A percentile compares a stretch with the other conserved stretches of the same genome.
These are phyloP conservation scores for Stachybotrys chlorohalonatus DNA, from an alignment of 2,329 filamentous ascomycete species.

Conservation along the genomic window DNA sequence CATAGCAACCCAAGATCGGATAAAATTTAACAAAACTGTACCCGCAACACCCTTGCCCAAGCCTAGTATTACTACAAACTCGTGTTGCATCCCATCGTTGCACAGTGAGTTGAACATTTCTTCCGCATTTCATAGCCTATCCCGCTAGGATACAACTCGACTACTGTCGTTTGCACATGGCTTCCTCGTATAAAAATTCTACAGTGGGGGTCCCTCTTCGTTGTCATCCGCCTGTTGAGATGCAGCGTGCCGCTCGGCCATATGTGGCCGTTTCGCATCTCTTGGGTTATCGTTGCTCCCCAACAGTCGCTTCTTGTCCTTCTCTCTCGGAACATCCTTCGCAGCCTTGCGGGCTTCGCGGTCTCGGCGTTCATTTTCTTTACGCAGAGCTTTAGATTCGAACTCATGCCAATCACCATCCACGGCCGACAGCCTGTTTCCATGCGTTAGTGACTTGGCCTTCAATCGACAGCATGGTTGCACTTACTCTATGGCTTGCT, in stretches of 20 bases:
- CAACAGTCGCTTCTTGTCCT: conserved; percentile 30
- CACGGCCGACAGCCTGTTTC: conserved; percentile 59
- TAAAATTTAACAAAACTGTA: too few species aligned
- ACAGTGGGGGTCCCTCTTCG: too few species aligned
- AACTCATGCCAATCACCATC: conserved; percentile 98
- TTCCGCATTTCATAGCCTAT: too few species aligned
- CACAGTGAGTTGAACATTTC: too few species aligned
- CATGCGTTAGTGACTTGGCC: conserved; percentile 17
- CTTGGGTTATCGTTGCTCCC: conserved; percentile 20
- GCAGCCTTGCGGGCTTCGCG: conserved; percentile 39
- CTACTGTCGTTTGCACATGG: too few species aligned
- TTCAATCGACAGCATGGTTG: neutral
- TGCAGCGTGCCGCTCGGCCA: conserved; percentile 11
- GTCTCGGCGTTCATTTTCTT: conserved; percentile 69
- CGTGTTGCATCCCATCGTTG: too few species aligned
- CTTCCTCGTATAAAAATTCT: too few species aligned
- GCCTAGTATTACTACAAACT: too few species aligned
- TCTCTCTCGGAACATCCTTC: conserved; percentile 25
- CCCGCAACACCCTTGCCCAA: too few species aligned
- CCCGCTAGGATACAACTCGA: too few species aligned
- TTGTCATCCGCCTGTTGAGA: too few species aligned
- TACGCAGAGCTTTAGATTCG: conserved; percentile 87
- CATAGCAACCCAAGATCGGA: too few species aligned
- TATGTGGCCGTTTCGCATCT: conserved; percentile 24
- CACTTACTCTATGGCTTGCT: conserved; percentile 73